Percentiles rank a stretch among this genome's conserved stretches.
phyloP scores from a whole-genome alignment of 345 rosid genomes.

The Gossypium sturtianum region DNA sequence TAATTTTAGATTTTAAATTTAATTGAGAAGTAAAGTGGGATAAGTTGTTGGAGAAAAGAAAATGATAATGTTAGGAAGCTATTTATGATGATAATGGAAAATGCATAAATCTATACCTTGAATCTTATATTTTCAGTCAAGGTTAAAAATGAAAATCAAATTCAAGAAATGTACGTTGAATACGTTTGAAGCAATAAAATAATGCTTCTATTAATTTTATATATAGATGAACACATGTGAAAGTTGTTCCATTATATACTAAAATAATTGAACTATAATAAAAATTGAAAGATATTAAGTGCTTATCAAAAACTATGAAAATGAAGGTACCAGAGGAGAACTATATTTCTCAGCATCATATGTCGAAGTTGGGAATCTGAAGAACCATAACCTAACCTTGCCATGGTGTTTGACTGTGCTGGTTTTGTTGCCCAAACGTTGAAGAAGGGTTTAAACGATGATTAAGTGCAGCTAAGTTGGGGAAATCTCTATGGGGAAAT shows the following conservation, averaged over 20 bases:
- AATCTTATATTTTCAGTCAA: not conserved
- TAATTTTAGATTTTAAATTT: no score
- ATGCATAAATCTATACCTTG: not conserved
- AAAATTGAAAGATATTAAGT: not conserved
- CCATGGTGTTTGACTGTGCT: constrained; percentile 32
- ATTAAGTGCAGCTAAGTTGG: constrained; percentile 21
- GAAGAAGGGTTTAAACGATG: constrained; percentile 19
- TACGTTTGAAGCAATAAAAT: not conserved
- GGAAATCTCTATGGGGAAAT: constrained; percentile 29
- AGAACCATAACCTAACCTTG: constrained; percentile 16
- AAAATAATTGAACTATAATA: not conserved
- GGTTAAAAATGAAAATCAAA: not conserved
- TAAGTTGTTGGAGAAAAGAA: no score
- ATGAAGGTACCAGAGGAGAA: no score
- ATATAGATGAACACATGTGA: not conserved
- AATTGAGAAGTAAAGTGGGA: no score
- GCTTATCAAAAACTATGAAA: no score
- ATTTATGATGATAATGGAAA: no score
- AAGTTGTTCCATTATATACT: not conserved
- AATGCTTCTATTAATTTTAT: not conserved
- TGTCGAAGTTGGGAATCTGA: not conserved
- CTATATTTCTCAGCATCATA: not conserved
- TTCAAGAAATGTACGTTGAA: not conserved
- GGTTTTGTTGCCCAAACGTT: constrained; percentile 25
- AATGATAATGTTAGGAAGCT: no score